phyloP scores from a whole-genome alignment of 495 filamentous ascomycete genomes.

The Penicillium samsonianum region DNA sequence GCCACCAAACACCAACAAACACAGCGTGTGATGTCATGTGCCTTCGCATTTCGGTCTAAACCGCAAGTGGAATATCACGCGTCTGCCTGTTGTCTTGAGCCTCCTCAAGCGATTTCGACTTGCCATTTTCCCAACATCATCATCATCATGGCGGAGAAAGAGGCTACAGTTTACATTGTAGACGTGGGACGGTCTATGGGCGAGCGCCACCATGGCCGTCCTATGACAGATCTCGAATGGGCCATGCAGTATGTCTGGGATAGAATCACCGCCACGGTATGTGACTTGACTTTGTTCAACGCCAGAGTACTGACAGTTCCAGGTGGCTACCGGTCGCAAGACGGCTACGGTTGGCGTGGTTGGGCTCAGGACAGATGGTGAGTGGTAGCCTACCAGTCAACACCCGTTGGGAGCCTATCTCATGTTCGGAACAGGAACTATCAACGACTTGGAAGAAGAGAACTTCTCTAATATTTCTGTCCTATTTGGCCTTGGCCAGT shows the following conservation, averaged over 20 bases:
- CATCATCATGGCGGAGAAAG: slow-evolving; percentile 81
- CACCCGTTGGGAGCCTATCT: neutral
- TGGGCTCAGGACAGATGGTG: slow-evolving; percentile 77
- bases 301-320: neutral
- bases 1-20: slow-evolving; percentile 10
- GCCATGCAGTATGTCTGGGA: slow-evolving; percentile 96
- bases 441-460: slow-evolving; percentile 62
- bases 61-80: slow-evolving; percentile 48
- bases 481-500: slow-evolving; percentile 70
- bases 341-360: slow-evolving; percentile 78
- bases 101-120: slow-evolving; percentile 2
- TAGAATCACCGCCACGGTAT: slow-evolving; percentile 78
- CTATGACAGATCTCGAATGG: slow-evolving; percentile 82
- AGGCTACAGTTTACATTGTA: slow-evolving; percentile 88
- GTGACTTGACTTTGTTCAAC: slow-evolving; percentile 9
- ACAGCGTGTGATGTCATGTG: slow-evolving; percentile 48
- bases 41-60: slow-evolving; percentile 34
- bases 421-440: slow-evolving; percentile 53
- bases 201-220: slow-evolving; percentile 68
- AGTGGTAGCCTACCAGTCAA: neutral
- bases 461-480: slow-evolving; percentile 79
- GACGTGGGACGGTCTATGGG: slow-evolving; percentile 86
- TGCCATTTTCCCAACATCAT: slow-evolving; percentile 6
- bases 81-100: slow-evolving; percentile 39
- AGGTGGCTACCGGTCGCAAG: slow-evolving; percentile 81